A percentile compares a stretch with the other conserved stretches of the same genome.
Conservation (phyloP, 1,139 yeast species). For the Tardiomyces digboiensis region DNA sequence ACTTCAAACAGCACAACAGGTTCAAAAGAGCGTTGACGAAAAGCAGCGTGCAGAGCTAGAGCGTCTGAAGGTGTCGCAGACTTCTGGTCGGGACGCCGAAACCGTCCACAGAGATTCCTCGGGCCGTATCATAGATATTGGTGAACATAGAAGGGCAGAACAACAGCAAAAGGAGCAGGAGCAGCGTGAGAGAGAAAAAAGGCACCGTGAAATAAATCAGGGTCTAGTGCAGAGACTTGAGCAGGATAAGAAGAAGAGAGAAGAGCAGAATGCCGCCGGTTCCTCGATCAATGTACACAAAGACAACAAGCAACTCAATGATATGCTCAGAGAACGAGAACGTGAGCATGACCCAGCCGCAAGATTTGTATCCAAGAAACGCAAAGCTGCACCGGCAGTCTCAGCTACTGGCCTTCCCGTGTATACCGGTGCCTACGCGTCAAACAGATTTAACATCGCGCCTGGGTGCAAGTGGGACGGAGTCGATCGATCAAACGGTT, state of each 20-base stretch:
- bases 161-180: conserved; percentile 22
- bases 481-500: conserved; percentile 85
- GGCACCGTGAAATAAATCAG: conserved; percentile 30
- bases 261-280: conserved; percentile 24
- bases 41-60: background rate
- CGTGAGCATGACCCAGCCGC: conserved; percentile 64
- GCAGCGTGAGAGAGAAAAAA: conserved; percentile 21
- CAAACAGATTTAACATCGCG: conserved; percentile 62
- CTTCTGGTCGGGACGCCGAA: conserved; percentile 12
- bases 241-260: conserved; percentile 17
- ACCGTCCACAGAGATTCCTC: conserved; percentile 53
- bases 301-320: conserved; percentile 34
- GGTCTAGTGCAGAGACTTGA: conserved; percentile 37
- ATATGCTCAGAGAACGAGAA: conserved; percentile 26
- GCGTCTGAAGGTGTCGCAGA: background rate
- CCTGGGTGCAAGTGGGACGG: conserved; percentile 96
- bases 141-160: conserved; percentile 25
- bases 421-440: conserved; percentile 45
- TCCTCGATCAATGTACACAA: conserved; percentile 27
- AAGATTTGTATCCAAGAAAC: conserved; percentile 29
- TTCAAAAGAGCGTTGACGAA: background rate
- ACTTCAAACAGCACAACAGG: background rate
- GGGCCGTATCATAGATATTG: conserved; percentile 42
- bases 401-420: conserved; percentile 36
- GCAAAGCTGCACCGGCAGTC: conserved; percentile 3